These are phyloP conservation scores for Arthonia radiata DNA, from an alignment of 495 filamentous ascomycete species.

Conservation along the genomic window DNA sequence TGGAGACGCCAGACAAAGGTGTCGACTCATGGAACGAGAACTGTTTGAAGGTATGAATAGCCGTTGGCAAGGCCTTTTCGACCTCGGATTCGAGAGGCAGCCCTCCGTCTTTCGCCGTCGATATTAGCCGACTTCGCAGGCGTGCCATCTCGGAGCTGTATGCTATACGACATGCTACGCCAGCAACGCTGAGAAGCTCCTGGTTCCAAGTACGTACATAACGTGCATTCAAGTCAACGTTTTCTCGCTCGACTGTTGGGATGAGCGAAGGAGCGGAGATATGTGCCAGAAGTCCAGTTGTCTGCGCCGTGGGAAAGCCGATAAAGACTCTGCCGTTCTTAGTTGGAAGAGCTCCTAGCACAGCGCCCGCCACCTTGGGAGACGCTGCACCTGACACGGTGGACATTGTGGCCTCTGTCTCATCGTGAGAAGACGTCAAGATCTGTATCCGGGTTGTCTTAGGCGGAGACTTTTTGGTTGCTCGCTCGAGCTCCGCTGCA, in stretches of 20 bases:
- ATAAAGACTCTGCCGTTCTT: constrained; percentile 85
- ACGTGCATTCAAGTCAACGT: constrained; percentile 84
- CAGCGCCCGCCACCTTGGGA: constrained; percentile 43
- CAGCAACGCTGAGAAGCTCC: constrained; percentile 81
- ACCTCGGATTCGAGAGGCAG: constrained; percentile 72
- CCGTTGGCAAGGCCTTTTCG: constrained; percentile 44
- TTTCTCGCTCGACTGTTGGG: constrained; percentile 94
- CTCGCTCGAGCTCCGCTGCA: constrained; percentile 71
- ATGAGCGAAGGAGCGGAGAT: constrained; percentile 97
- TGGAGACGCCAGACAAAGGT: constrained; percentile 52
- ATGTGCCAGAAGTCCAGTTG: constrained; percentile 78
- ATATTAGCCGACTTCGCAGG: constrained; percentile 27
- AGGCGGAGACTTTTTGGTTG: constrained; percentile 90
- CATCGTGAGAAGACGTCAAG: constrained; percentile 75
- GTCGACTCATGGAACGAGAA: constrained; percentile 78
- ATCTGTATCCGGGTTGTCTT: constrained; percentile 63
- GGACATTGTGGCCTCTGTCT: constrained; percentile 28
- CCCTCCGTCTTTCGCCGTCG: constrained; percentile 96
- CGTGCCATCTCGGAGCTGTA: constrained; percentile 62
- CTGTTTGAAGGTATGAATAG: constrained; percentile 51
- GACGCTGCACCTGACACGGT: constrained; percentile 24
- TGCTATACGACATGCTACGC: constrained; percentile 68
- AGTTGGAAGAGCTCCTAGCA: constrained; percentile 69
- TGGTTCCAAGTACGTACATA: constrained; percentile 87
- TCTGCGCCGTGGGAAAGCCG: constrained; percentile 91